Evolutionary conservation across 352 stramenopile species (phyloP).

Genomic region (Pythium myriotylum): DNA sequence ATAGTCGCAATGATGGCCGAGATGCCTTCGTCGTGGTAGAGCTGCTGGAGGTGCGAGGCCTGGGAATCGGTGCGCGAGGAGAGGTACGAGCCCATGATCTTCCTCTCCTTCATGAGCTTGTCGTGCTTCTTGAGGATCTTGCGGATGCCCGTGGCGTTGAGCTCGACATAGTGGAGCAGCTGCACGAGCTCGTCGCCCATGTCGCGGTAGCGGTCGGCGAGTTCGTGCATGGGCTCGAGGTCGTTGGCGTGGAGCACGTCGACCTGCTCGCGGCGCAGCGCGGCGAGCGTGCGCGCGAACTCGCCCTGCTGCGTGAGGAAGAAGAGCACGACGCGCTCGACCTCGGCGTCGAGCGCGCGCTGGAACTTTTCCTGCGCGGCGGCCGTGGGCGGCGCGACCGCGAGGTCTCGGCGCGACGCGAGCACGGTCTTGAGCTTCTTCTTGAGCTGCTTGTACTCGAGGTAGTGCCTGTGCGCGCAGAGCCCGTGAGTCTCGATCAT

Average conservation of each 20-base stretch:
- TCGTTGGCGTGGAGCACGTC: constrained; percentile 39
- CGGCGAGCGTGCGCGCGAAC: constrained; percentile 70
- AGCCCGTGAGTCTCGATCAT: too few relatives aligned
- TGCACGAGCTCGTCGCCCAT: constrained; percentile 85
- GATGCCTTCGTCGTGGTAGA: constrained; percentile 88
- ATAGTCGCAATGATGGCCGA: constrained; percentile 89
- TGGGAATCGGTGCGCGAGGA: constrained; percentile 81
- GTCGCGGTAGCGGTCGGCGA: constrained; percentile 62
- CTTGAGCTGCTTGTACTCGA: constrained; percentile 92
- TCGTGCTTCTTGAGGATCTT: constrained; percentile 92
- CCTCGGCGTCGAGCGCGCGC: constrained; percentile 77
- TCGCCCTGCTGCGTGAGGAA: constrained; percentile 85
- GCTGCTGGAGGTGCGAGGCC: constrained; percentile 79
- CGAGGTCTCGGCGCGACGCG: constrained; percentile 44
- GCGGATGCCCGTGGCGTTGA: constrained; percentile 86
- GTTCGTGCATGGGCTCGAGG: constrained; percentile 69
- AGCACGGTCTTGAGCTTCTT: constrained; percentile 81
- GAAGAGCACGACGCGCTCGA: constrained; percentile 86
- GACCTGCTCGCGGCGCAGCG: constrained; percentile 50
- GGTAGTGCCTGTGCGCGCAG: constrained; percentile 63
- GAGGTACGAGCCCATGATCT: constrained; percentile 88
- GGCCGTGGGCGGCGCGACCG: constrained; percentile 28
- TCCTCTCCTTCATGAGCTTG: constrained; percentile 81
- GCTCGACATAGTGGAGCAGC: constrained; percentile 83
- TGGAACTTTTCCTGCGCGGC: constrained; percentile 69